A percentile compares a stretch with the other conserved stretches of the same genome.
phyloP scores from a whole-genome alignment of 495 filamentous ascomycete genomes.

The Chaetomium fimeti region DNA sequence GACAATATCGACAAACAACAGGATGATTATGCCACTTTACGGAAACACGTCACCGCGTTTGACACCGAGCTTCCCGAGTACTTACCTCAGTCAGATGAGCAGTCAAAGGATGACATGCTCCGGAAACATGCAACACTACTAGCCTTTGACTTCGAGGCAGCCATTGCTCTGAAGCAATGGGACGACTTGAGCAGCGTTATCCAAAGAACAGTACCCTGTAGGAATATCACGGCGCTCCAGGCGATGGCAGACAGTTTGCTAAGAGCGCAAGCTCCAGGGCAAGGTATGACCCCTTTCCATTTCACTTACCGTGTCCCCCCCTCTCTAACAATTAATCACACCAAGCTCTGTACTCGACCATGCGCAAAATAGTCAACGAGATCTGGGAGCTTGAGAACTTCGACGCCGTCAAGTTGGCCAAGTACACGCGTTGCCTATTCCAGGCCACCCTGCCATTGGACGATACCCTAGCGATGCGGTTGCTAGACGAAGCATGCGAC shows the following conservation, averaged over 20 bases:
- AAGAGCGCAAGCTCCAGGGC: conserved; percentile 51
- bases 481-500: conserved; percentile 57
- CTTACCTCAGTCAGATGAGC: conserved; percentile 44
- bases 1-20: conserved; percentile 58
- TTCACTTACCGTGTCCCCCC: background rate
- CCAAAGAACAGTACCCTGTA: conserved; percentile 47
- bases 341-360: conserved; percentile 44
- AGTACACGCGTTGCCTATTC: conserved; percentile 73
- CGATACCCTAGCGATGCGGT: conserved; percentile 47
- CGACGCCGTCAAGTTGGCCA: conserved; percentile 57
- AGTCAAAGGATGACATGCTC: conserved; percentile 51
- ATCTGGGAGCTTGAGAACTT: conserved; percentile 55
- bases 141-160: conserved; percentile 75
- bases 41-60: conserved; percentile 58
- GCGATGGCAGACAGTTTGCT: conserved; percentile 62
- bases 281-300: conserved; percentile 36
- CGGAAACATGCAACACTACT: conserved; percentile 63
- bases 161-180: conserved; percentile 64
- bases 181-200: conserved; percentile 62
- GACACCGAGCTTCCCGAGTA: conserved; percentile 42
- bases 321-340: background rate
- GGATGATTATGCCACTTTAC: conserved; percentile 59
- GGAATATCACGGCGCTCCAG: conserved; percentile 43
- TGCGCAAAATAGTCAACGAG: conserved; percentile 62
- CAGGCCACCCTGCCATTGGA: conserved; percentile 56